Evolutionary conservation across 1,284 basidiomycete species (phyloP).

Genomic region (Lignosus rhinocerotis): DNA sequence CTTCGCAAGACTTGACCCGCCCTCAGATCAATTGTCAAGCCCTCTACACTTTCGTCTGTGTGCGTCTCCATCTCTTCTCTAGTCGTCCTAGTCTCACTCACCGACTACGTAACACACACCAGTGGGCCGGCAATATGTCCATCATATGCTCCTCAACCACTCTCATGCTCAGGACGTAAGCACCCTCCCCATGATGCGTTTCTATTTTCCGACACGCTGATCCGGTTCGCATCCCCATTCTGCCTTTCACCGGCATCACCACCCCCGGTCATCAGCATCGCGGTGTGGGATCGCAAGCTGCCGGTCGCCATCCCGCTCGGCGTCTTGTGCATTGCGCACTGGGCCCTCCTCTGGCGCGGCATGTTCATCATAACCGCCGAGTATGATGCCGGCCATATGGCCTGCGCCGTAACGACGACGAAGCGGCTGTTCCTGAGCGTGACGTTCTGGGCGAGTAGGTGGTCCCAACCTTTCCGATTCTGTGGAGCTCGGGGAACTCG

Average conservation of each 20-base stretch:
- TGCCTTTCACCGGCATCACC: background rate
- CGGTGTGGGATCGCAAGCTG: slow-evolving; percentile 64
- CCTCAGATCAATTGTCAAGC: slow-evolving; percentile 66
- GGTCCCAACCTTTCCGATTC: background rate
- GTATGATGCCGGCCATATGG: slow-evolving; percentile 42
- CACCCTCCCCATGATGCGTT: background rate
- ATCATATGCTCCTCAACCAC: slow-evolving; percentile 65
- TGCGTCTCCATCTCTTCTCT: slow-evolving; percentile 30
- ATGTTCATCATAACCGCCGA: slow-evolving; percentile 64
- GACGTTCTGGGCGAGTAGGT: slow-evolving; percentile 70
- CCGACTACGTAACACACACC: background rate
- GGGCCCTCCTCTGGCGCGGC: slow-evolving; percentile 64
- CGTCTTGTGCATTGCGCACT: slow-evolving; percentile 59
- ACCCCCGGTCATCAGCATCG: slow-evolving; percentile 44
- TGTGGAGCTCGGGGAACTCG: too few species aligned
- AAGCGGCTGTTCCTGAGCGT: slow-evolving; percentile 57
- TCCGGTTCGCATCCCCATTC: slow-evolving; percentile 3
- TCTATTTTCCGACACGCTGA: slow-evolving; percentile 1
- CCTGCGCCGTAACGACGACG: slow-evolving; percentile 54
- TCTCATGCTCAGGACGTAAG: slow-evolving; percentile 69
- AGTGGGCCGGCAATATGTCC: slow-evolving; percentile 67
- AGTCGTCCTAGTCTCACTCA: background rate
- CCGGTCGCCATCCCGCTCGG: slow-evolving; percentile 51
- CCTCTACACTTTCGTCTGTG: slow-evolving; percentile 69
- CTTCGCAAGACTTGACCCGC: background rate